phyloP scores from a whole-genome alignment of 352 stramenopile species.

The Globisporangium middletonii region DNA sequence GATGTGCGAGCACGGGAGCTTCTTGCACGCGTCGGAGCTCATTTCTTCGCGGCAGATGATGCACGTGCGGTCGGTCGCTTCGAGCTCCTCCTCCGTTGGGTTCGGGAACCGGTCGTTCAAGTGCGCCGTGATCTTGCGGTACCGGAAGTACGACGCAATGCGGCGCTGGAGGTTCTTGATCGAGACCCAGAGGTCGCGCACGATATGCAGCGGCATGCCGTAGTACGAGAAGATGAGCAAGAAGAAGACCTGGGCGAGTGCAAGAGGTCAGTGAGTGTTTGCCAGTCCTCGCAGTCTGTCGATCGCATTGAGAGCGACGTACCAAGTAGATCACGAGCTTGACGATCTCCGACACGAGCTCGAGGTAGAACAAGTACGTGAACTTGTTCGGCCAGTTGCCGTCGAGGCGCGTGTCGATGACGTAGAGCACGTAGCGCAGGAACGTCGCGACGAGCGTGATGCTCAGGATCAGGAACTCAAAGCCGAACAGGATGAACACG shows the following conservation, averaged over 20 bases:
- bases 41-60: conserved; percentile 97
- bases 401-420: conserved; percentile 90
- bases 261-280: background rate
- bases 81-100: conserved; percentile 92
- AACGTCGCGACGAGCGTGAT: conserved; percentile 90
- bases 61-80: conserved; percentile 89
- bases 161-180: conserved; percentile 82
- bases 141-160: conserved; percentile 86
- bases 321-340: conserved; percentile 96
- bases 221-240: conserved; percentile 97
- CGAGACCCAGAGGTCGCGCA: conserved; percentile 95
- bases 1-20: conserved; percentile 95
- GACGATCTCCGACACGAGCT: conserved; percentile 93
- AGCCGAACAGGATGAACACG: conserved; percentile 95
- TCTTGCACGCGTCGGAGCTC: conserved; percentile 88
- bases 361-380: conserved; percentile 92
- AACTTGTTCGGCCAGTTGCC: conserved; percentile 88
- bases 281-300: too few relatives aligned
- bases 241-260: conserved; percentile 88
- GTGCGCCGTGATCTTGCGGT: conserved; percentile 93
- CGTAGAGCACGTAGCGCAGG: conserved; percentile 89
- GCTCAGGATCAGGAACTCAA: conserved; percentile 95
- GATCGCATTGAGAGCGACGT: conserved; percentile 3
- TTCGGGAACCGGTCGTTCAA: conserved; percentile 95
- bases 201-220: conserved; percentile 96